Conservation (phyloP, 805 yeast species). For the Ogataea paradorogensis region DNA sequence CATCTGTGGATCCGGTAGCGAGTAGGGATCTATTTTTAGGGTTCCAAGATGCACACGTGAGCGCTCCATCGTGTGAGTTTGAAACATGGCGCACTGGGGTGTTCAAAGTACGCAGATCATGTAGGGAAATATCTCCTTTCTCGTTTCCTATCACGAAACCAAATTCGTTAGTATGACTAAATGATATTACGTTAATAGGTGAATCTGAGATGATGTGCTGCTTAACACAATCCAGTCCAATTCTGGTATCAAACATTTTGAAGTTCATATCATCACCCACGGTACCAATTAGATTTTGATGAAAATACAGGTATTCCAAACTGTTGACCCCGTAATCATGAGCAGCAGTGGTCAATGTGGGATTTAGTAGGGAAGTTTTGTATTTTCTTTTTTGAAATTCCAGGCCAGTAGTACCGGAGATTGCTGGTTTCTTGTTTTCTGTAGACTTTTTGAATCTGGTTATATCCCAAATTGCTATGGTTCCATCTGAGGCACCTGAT, state of each 20-base stretch:
- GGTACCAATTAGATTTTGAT: constrained; percentile 56
- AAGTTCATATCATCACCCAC: constrained; percentile 64
- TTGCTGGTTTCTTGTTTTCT: constrained; percentile 14
- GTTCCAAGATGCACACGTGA: constrained; percentile 75
- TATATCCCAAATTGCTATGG: constrained; percentile 67
- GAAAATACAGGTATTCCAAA: constrained; percentile 63
- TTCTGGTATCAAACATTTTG: constrained; percentile 54
- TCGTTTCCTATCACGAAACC: constrained; percentile 68
- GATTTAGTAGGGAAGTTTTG: constrained; percentile 15
- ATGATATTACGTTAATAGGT: constrained; percentile 52
- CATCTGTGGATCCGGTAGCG: constrained; percentile 67
- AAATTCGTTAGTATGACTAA: constrained; percentile 55
- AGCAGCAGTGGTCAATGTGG: constrained; percentile 23
- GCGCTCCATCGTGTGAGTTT: constrained; percentile 46
- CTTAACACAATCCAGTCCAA: constrained; percentile 8
- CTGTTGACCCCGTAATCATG: constrained; percentile 63
- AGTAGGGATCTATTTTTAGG: constrained; percentile 50
- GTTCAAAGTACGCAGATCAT: constrained; percentile 59
- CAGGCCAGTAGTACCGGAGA: constrained; percentile 1
- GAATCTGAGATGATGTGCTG: constrained; percentile 14
- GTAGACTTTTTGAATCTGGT: constrained; percentile 32
- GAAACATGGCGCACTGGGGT: constrained; percentile 29
- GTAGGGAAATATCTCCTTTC: constrained; percentile 50
- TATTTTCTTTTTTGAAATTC: constrained; percentile 12
- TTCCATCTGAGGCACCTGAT: constrained; percentile 63